Conservation (phyloP, 352 stramenopile genomes). For the Pythium insidiosum region DNA sequence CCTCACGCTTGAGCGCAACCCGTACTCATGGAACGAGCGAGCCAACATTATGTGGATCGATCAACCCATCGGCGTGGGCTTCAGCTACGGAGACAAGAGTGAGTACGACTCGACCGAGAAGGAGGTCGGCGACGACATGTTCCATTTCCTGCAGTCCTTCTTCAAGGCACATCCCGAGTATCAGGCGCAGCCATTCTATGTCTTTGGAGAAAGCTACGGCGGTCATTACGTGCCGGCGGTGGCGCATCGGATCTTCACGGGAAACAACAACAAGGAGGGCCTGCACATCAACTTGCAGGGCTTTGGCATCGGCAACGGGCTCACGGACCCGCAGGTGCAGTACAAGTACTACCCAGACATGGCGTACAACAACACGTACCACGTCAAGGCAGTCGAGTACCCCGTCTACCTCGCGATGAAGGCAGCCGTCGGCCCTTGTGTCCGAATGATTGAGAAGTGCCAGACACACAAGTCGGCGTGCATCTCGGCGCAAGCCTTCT, state of each 20-base stretch:
- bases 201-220: conserved; percentile 91
- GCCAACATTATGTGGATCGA: conserved; percentile 97
- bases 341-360: conserved; percentile 79
- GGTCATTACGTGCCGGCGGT: conserved; percentile 93
- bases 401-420: conserved; percentile 63
- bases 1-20: conserved; percentile 80
- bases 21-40: conserved; percentile 90
- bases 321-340: conserved; percentile 92
- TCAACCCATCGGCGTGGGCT: conserved; percentile 93
- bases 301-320: conserved; percentile 94
- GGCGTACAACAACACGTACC: conserved; percentile 89
- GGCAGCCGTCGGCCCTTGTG: conserved; percentile 43
- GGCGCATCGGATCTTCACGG: conserved; percentile 60
- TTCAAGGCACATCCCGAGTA: conserved; percentile 88
- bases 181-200: conserved; percentile 86
- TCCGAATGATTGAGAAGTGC: conserved; percentile 81
- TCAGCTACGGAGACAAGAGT: conserved; percentile 87
- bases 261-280: conserved; percentile 54
- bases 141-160: conserved; percentile 94
- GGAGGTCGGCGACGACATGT: conserved; percentile 93
- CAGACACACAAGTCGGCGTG: conserved; percentile 72
- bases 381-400: conserved; percentile 59
- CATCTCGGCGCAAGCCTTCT: conserved; percentile 84
- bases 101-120: conserved; percentile 89
- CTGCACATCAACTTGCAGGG: conserved; percentile 88